Evolutionary conservation across 768 basidiomycete genomes (phyloP), one percentile per base, ranked within the genome.

Genomic region (Cystoderma amianthinum): DNA sequence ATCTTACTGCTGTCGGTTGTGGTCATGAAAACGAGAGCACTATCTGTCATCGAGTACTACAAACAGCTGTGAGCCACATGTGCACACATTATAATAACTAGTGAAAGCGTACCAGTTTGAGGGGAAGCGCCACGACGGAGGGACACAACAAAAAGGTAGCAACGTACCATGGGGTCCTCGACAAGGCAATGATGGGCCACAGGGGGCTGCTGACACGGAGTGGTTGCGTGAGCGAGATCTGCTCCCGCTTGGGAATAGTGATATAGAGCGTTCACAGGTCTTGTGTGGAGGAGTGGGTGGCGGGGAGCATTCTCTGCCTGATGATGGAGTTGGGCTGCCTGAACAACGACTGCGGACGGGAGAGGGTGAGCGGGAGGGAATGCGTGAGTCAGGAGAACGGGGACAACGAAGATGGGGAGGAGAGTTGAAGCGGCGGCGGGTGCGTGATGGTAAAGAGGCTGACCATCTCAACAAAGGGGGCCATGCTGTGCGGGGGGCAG

Each of bases 231-330:
- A 28, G 25, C 7, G 12, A 7, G 34, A 36, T n/a, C n/a, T n/a
- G n/a, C n/a, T n/a, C n/a, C 12, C 34, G 34, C 12, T 19, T 7
- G 12, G 34, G 34, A n/a, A n/a, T n/a, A n/a, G n/a, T 9, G 34
- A 36, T n/a, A 28, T 7, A 4, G 69, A 69, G 17, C 63, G 63
- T 36, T 62, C 57, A 7, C 56, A 57, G 2, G 37, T 37, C 10
- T 67, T 62, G 24, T 57, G 63, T 23, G 64, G 66, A 2, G 69
- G 61, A 4, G 65, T 37, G 43, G 51, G 59, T 36, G 55, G 55
- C 18, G 61, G 65, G 10, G 62, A 64, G 12, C 53, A 51, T 21
- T 53, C 56, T 18, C 64, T 60, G 28, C 66, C 60, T 36, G 34
- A 17, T 1, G 58, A 58, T 34, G 65, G 63, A 3, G 46, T 44